Evolutionary conservation across 1,284 basidiomycete genomes (phyloP), one percentile per base, ranked within the genome.

Genomic region (Moesziomyces parantarcticus): DNA sequence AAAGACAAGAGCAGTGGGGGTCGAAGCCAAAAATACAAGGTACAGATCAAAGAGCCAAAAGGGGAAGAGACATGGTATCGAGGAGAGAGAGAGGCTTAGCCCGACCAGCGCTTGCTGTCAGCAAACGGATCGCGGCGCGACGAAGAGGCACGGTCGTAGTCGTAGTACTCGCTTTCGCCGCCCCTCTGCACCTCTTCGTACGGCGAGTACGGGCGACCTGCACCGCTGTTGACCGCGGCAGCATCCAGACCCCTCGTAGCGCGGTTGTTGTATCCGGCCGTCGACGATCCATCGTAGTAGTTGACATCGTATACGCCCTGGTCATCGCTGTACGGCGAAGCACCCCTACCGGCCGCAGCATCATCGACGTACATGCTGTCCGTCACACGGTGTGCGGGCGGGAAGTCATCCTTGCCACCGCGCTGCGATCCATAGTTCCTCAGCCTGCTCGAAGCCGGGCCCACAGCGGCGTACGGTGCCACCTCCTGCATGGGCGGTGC

Each of bases 241-340:
- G 61, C 73, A 41, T 75, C 73, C 43, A 75, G 52, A 8, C 73
- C 73, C 3, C 58, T 40, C 2, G 66, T 39, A 0, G 74, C 74
- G n/a, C 50, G 49, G 58, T 62, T 73, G 58, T 64, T 69, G 66
- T 76, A 76, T 0, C 64, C 73, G 0, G 18, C 41, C 11, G 20
- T 61, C 3, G 61, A 48, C 42, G 57, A 61, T 14, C 69, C 74
- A 40, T 76, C 74, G 58, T 76, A 76, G 57, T 76, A 68, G 44
- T 65, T 67, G 49, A 63, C 69, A 32, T 70, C 74, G 59, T 68
- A 63, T 9, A 56, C 63, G 16, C 63, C 69, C 44, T 72, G 56
- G 42, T 72, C 69, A 50, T 72, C 69, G 51, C 50, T 61, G 40
- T 57, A 64, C 11, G 67, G 67, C 3, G 61, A 60, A 0, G 56